These are phyloP conservation scores for Phoma sp. DNA, from an alignment of 2,329 filamentous ascomycete genomes.

Conservation along the genomic window DNA sequence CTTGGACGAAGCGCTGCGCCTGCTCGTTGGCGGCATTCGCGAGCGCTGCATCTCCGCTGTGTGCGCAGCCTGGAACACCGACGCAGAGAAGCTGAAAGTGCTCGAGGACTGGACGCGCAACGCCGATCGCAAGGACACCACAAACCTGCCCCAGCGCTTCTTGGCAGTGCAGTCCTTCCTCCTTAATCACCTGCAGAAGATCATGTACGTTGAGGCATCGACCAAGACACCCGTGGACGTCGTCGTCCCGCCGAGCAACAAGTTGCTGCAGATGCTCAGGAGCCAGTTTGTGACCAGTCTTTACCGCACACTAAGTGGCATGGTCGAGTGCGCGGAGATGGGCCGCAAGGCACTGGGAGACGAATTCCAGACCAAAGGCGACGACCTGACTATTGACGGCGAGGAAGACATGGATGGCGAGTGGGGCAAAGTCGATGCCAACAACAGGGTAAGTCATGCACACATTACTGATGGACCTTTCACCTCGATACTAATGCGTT, in stretches of 20 bases:
- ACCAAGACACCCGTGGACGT: slow-evolving; percentile 79
- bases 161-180: slow-evolving; percentile 83
- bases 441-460: slow-evolving; percentile 38
- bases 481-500: slow-evolving; percentile 15
- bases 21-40: slow-evolving; percentile 76
- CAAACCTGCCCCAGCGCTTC: slow-evolving; percentile 88
- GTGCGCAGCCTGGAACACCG: slow-evolving; percentile 89
- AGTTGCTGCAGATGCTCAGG: slow-evolving; percentile 87
- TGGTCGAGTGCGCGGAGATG: slow-evolving; percentile 95
- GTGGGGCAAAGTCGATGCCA: slow-evolving; percentile 45
- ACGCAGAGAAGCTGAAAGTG: slow-evolving; percentile 89
- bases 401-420: slow-evolving; percentile 35
- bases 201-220: slow-evolving; percentile 89
- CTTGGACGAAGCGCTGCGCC: slow-evolving; percentile 72
- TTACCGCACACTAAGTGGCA: slow-evolving; percentile 91
- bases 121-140: slow-evolving; percentile 81
- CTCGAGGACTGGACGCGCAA: slow-evolving; percentile 93
- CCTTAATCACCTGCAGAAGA: slow-evolving; percentile 88
- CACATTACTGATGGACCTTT: not conserved
- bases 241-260: slow-evolving; percentile 81
- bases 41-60: slow-evolving; percentile 86
- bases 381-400: slow-evolving; percentile 52
- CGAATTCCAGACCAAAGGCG: slow-evolving; percentile 60
- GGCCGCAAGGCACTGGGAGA: slow-evolving; percentile 68
- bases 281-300: slow-evolving; percentile 91